Evolutionary conservation across 2,329 filamentous ascomycete genomes (phyloP), one percentile per base, ranked within the genome.

Genomic region (Neofusicoccum laricinum): DNA sequence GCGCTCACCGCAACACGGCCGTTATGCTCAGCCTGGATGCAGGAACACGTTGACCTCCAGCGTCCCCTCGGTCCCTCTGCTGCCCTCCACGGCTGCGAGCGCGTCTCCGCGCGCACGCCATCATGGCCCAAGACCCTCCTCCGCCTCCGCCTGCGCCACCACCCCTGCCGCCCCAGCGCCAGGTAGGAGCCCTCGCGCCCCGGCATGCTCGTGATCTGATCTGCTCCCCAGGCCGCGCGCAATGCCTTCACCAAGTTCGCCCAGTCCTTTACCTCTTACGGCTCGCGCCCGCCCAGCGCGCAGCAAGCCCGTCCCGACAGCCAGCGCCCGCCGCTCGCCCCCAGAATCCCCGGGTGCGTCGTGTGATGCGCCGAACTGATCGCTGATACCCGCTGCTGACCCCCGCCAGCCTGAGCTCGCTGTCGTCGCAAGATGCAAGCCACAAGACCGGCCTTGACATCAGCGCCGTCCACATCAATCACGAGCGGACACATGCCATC

Each of bases 371-470:
- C 41, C 34, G 36, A 30, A 30, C 7, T 30, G 25, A 30, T 30
- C 25, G 25, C 25, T 19, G 15, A 32, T 17, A 14, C 2, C 51
- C 41, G 19, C n/a, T 45, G 63, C 63, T 51, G 63, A 50, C 53
- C 57, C 34, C 43, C 36, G 50, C 32, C 70, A 78, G 76, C 66
- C 69, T 75, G 66, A 82, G 79, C 65, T 77, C 80, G 49, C 79
- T 79, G 65, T 79, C 78, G 64, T 83, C 82, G 46, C 83, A 84
- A 70, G 84, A 86, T 68, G 80, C 86, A 65, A 84, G 82, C 70
- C 85, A 89, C 74, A 84, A 83, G 69, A 89, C 87, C n/a, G 86
- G 86, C 50, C 82, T 89, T 61, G 83, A 86, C 67, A 88, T 89
- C 70, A 77, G 84, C 48, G 84, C 87, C 41, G 78, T 89, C 61